Evolutionary conservation across 495 filamentous ascomycete species (phyloP).

Genomic region (Hypoxylon fuscum): DNA sequence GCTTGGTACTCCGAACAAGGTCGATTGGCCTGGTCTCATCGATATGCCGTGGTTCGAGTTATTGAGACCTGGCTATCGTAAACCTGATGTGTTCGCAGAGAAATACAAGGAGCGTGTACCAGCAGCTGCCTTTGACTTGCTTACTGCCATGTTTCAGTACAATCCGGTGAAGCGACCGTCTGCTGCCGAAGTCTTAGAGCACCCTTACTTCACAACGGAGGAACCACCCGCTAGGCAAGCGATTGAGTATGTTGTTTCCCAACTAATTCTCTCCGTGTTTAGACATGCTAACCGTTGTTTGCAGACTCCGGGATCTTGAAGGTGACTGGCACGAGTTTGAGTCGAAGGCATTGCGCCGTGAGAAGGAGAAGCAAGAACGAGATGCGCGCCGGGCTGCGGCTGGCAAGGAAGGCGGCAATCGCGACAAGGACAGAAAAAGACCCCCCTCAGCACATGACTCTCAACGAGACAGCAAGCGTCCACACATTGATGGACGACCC

Average conservation of each 20-base stretch:
- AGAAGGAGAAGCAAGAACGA: slow-evolving; percentile 81
- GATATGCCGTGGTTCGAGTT: slow-evolving; percentile 98
- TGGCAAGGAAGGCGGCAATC: slow-evolving; percentile 50
- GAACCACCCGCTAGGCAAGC: slow-evolving; percentile 81
- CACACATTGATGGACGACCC: slow-evolving; percentile 48
- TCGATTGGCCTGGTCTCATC: slow-evolving; percentile 85
- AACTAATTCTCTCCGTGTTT: slow-evolving; percentile 1
- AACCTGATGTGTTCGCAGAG: slow-evolving; percentile 81
- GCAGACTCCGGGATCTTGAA: slow-evolving; percentile 79
- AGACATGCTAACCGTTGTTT: slow-evolving; percentile 26
- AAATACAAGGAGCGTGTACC: slow-evolving; percentile 79
- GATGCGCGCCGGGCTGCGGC: slow-evolving; percentile 71
- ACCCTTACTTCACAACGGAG: slow-evolving; percentile 88
- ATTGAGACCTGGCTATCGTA: slow-evolving; percentile 76
- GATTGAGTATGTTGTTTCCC: slow-evolving; percentile 86
- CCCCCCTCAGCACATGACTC: slow-evolving; percentile 48
- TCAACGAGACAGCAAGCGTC: slow-evolving; percentile 53
- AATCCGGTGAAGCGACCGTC: slow-evolving; percentile 87
- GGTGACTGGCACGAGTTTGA: slow-evolving; percentile 99
- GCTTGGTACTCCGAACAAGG: slow-evolving; percentile 86
- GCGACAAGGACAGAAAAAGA: slow-evolving; percentile 61
- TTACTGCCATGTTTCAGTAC: slow-evolving; percentile 82
- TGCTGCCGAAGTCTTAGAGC: slow-evolving; percentile 84
- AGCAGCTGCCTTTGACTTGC: slow-evolving; percentile 81
- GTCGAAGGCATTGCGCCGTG: slow-evolving; percentile 91